Evolutionary conservation across 306 rosid species (phyloP), one percentile per base, ranked within the genome.

Genomic region (Vigna trinervia): DNA sequence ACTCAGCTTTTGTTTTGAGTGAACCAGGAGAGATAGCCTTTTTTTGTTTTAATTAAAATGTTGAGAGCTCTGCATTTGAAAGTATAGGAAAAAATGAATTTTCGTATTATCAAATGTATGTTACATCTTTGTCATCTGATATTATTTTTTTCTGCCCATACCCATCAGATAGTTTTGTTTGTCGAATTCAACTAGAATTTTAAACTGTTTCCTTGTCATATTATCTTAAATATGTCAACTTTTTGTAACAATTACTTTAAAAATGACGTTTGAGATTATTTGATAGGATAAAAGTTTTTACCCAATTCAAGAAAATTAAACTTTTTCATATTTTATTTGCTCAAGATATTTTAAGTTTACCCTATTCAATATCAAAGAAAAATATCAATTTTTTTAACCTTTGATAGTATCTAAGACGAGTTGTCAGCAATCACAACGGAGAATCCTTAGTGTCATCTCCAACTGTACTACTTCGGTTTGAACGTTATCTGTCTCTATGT

Each of bases 1-100:
- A 87, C 28, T 78, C 76, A 56, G 73, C 58, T 70, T 81, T 76
- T 82, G 78, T 70, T 81, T 76, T 82, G 78, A 71, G 78, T 85
- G 76, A 80, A 80, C 66, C 84, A 67, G 53, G 71, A 47, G 50
- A 58, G 74, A n/a, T 81, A 43, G 67, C 32, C 56, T 63, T 64
- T 64, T 28, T 53, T 51, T 43, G 62, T 70, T 76, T 43, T 76
- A 66, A 70, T 28, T 10, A 63, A 62, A 45, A 41, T 71, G 48
- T 71, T 77, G 17, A 30, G 11, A 14, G 43, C 36, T 13, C 6
- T 39, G 43, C 64, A 62, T n/a, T 52, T 45, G 5, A 8, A 43
- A 71, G 17, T 61, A 26, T 71, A 38, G 73, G 78, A 61, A n/a
- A 9, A 2, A 43, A 52, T 52, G 2, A 15, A n/a, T n/a, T 70